Percentiles rank a stretch among this genome's conserved stretches.
These are phyloP conservation scores for Acidiella bohemica DNA, from an alignment of 495 filamentous ascomycete genomes.

Conservation along the genomic window DNA sequence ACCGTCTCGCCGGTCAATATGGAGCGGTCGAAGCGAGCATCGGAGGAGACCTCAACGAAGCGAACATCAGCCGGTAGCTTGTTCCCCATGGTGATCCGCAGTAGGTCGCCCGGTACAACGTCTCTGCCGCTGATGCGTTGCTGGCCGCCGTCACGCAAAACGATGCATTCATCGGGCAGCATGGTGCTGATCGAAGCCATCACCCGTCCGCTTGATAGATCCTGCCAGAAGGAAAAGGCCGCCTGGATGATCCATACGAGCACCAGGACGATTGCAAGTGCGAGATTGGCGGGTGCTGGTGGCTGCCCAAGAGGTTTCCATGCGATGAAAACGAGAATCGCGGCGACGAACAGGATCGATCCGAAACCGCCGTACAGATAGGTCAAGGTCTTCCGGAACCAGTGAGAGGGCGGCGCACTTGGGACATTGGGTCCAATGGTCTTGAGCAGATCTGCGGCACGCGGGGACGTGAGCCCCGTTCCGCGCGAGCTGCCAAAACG, in stretches of 20 bases:
- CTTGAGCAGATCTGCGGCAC: constrained; percentile 34
- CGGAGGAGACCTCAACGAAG: constrained; percentile 39
- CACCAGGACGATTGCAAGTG: constrained; percentile 49
- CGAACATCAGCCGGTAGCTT: constrained; percentile 58
- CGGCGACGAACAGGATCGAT: constrained; percentile 46
- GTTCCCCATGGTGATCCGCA: constrained; percentile 49
- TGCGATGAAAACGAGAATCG: constrained; percentile 51
- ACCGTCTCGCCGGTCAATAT: constrained; percentile 58
- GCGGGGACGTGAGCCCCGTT: constrained; percentile 39
- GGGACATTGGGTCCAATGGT: constrained; percentile 50
- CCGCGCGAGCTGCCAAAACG: constrained; percentile 37
- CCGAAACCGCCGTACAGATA: constrained; percentile 66
- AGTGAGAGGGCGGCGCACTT: constrained; percentile 43
- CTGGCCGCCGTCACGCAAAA: constrained; percentile 44
- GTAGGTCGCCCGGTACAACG: constrained; percentile 53
- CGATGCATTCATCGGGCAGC: constrained; percentile 51
- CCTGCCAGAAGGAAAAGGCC: constrained; percentile 35
- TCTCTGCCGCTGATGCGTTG: constrained; percentile 39
- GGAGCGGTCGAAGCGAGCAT: constrained; percentile 58
- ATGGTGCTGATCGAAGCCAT: constrained; percentile 33
- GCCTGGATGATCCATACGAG: constrained; percentile 56
- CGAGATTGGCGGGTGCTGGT: constrained; percentile 49
- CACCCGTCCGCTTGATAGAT: constrained; percentile 26
- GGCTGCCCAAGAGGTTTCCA: constrained; percentile 60
- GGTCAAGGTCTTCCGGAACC: constrained; percentile 41